These are phyloP conservation scores for Tephrocybe sp. DNA, from an alignment of 768 basidiomycete species.

Conservation along the genomic window DNA sequence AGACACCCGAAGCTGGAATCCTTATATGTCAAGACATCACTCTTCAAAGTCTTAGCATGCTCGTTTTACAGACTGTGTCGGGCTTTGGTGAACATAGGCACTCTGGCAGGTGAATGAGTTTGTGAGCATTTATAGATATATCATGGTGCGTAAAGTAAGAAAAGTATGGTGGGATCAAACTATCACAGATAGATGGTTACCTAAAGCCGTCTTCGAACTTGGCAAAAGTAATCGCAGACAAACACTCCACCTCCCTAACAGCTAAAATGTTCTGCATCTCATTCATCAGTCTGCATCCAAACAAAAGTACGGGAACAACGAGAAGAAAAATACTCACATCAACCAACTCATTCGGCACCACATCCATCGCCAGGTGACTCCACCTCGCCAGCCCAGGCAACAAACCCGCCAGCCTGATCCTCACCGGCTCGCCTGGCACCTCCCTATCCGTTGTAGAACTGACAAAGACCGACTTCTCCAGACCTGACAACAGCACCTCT, in stretches of 20 bases:
- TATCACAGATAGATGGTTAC: constrained; percentile 12
- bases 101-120: no score
- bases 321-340: constrained; percentile 57
- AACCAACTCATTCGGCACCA: constrained; percentile 76
- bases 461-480: constrained; percentile 66
- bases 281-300: neutral
- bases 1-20: no score
- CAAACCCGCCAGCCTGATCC: constrained; percentile 74
- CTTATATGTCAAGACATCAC: no score
- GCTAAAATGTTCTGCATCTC: constrained; percentile 55
- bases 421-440: constrained; percentile 37
- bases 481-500: constrained; percentile 57
- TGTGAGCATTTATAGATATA: no score
- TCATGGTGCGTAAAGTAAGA: no score
- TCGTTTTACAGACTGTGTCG: no score
- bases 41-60: no score
- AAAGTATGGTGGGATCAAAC: neutral
- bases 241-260: constrained; percentile 60
- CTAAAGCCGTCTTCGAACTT: constrained; percentile 53
- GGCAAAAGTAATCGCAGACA: constrained; percentile 74
- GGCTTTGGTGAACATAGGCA: no score
- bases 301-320: neutral
- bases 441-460: constrained; percentile 14
- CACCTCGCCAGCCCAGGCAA: constrained; percentile 80
- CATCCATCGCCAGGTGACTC: constrained; percentile 68